Percentiles rank a stretch among this genome's conserved stretches.
phyloP scores from a whole-genome alignment of 1,284 basidiomycete species.

The Ceratobasidium sp. region DNA sequence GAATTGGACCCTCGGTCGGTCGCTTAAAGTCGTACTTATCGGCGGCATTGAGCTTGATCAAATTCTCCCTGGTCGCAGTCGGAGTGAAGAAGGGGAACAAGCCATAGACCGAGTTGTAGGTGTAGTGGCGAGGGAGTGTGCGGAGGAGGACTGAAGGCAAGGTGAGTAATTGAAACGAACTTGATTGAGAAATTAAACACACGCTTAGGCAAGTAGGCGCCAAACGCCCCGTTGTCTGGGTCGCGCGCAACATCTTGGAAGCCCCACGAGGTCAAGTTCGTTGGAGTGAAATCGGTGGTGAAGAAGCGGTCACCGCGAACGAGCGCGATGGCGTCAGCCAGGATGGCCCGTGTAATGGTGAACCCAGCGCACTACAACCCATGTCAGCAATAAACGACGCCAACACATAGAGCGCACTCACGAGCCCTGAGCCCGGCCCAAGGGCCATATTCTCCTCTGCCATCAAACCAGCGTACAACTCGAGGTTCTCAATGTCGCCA shows the following conservation, averaged over 20 bases:
- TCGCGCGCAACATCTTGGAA: neutral
- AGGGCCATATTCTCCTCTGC: constrained; percentile 75
- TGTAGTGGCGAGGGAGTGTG: neutral
- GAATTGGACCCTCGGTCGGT: neutral
- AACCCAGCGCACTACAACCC: neutral
- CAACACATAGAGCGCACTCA: neutral
- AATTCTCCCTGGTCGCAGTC: constrained; percentile 30
- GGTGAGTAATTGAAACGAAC: neutral
- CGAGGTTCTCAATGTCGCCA: constrained; percentile 74
- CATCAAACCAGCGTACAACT: constrained; percentile 62
- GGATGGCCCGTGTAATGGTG: neutral
- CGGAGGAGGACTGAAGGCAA: neutral
- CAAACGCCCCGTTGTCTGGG: neutral
- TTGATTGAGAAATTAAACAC: neutral
- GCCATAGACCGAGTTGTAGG: constrained; percentile 34
- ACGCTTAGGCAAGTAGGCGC: neutral
- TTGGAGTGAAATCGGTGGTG: neutral
- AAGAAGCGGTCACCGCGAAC: neutral
- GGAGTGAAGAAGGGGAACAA: constrained; percentile 43
- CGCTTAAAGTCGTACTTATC: neutral
- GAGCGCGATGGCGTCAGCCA: neutral
- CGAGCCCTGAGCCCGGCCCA: constrained; percentile 56
- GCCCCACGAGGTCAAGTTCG: neutral
- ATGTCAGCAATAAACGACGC: neutral
- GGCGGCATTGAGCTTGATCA: constrained; percentile 33